Conservation (phyloP, 1,284 basidiomycete species). For the Apiotrichum laibachii region DNA sequence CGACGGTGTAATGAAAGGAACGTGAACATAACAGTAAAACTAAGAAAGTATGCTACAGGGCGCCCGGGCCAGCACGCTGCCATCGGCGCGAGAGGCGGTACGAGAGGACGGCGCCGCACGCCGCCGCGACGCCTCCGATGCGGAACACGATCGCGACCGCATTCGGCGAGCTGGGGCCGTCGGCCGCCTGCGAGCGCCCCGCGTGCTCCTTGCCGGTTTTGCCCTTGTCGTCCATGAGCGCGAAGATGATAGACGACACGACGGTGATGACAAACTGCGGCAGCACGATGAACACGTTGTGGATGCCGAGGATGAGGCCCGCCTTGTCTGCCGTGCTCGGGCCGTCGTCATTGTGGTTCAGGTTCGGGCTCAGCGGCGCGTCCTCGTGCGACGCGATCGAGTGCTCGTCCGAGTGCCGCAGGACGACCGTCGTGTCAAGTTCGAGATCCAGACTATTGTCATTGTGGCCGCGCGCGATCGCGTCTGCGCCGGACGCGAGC, state of each 20-base stretch:
- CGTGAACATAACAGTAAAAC: too few relatives aligned
- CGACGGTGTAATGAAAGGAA: too few relatives aligned
- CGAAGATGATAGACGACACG: conserved; percentile 54
- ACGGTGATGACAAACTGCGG: conserved; percentile 58
- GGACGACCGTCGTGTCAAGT: conserved; percentile 37
- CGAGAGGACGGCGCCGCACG: conserved; percentile 16
- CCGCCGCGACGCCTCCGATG: conserved; percentile 19
- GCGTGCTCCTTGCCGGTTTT: neutral
- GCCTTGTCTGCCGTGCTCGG: conserved; percentile 67
- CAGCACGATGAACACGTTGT: conserved; percentile 81
- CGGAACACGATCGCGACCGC: conserved; percentile 21
- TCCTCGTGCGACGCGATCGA: neutral
- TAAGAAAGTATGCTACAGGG: too few relatives aligned
- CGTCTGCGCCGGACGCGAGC: neutral
- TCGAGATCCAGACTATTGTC: conserved; percentile 1
- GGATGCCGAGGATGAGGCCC: conserved; percentile 87
- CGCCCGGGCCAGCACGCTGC: neutral
- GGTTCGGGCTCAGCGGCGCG: too few relatives aligned
- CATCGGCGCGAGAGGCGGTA: conserved; percentile 19
- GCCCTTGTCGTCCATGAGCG: conserved; percentile 42
- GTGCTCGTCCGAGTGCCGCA: conserved; percentile 39
- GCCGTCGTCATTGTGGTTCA: neutral
- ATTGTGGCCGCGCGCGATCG: neutral
- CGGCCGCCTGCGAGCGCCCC: neutral
- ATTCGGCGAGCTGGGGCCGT: conserved; percentile 4